Evolutionary conservation across 164 flowering plant genomes (phyloP).

Genomic region (Stephania cephalantha): DNA sequence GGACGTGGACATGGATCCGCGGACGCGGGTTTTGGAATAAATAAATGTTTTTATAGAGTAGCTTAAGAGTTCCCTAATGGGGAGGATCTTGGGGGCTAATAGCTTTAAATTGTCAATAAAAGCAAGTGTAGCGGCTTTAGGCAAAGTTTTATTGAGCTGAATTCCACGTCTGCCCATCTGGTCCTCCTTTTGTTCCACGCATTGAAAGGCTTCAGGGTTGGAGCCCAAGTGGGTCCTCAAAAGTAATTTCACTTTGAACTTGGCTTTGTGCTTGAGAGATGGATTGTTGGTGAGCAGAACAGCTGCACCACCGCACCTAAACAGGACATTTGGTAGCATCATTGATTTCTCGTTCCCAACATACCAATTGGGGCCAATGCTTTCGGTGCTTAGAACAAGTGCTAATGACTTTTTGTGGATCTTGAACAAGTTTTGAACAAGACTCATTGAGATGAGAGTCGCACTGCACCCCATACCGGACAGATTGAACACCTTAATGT

Average conservation of each 20-base stretch:
- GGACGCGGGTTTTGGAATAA: not conserved
- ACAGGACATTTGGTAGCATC: conserved; percentile 38
- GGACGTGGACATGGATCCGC: conserved; percentile 13
- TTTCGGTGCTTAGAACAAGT: conserved; percentile 46
- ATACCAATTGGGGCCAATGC: conserved; percentile 49
- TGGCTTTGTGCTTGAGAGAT: conserved; percentile 22
- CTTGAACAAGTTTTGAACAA: conserved; percentile 39
- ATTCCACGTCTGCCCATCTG: conserved; percentile 30
- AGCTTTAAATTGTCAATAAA: conserved; percentile 31
- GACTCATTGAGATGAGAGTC: conserved; percentile 39
- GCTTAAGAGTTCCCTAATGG: conserved; percentile 31
- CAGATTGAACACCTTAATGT: conserved; percentile 42
- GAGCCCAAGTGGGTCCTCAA: conserved; percentile 44
- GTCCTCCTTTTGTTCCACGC: conserved; percentile 45
- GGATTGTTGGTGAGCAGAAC: conserved; percentile 47
- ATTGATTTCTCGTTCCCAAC: conserved; percentile 33
- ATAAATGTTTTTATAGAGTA: conserved; percentile 1
- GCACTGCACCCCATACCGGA: conserved; percentile 72
- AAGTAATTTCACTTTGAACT: conserved; percentile 31
- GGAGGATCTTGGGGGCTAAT: conserved; percentile 37
- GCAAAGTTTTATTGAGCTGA: conserved; percentile 32
- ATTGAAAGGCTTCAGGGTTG: conserved; percentile 41
- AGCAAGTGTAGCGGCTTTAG: conserved; percentile 38
- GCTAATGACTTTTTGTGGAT: conserved; percentile 27
- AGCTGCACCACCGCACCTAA: conserved; percentile 53